A percentile compares a stretch with the other conserved stretches of the same genome.
These are phyloP conservation scores for Xylaria venustula DNA, from an alignment of 495 filamentous ascomycete species.

Conservation along the genomic window DNA sequence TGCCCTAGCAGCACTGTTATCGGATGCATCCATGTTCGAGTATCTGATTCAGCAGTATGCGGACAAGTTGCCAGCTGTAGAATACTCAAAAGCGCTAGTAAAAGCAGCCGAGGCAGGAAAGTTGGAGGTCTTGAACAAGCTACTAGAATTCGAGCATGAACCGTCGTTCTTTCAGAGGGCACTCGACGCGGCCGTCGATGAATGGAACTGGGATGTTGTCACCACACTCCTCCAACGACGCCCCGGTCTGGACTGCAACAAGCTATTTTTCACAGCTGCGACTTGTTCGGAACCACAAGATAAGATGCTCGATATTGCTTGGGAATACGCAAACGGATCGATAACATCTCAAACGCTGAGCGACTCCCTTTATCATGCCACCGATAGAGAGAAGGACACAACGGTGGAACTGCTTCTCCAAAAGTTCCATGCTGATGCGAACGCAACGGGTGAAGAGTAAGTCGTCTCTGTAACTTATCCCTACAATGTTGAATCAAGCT, in stretches of 20 bases:
- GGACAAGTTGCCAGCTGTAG: conserved; percentile 23
- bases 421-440: conserved; percentile 25
- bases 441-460: conserved; percentile 31
- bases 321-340: conserved; percentile 22
- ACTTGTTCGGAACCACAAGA: conserved; percentile 27
- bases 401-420: conserved; percentile 29
- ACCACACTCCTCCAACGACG: conserved; percentile 22
- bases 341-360: conserved; percentile 21
- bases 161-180: conserved; percentile 25
- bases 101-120: conserved; percentile 28
- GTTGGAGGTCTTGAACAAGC: conserved; percentile 26
- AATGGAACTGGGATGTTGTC: conserved; percentile 30
- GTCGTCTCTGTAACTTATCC: not conserved
- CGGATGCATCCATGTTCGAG: conserved; percentile 34
- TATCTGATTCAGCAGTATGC: conserved; percentile 28
- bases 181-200: conserved; percentile 23
- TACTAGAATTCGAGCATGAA: conserved; percentile 26
- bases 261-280: conserved; percentile 23
- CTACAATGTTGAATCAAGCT: conserved; percentile 1
- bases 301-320: conserved; percentile 24
- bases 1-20: conserved; percentile 26
- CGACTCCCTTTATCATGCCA: conserved; percentile 29
- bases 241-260: conserved; percentile 23
- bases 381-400: conserved; percentile 28
- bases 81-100: conserved; percentile 30